Percentiles rank a stretch among this genome's conserved stretches.
Conservation (phyloP, 108 stramenopile species). For the Fragilariopsis cylindrus region DNA sequence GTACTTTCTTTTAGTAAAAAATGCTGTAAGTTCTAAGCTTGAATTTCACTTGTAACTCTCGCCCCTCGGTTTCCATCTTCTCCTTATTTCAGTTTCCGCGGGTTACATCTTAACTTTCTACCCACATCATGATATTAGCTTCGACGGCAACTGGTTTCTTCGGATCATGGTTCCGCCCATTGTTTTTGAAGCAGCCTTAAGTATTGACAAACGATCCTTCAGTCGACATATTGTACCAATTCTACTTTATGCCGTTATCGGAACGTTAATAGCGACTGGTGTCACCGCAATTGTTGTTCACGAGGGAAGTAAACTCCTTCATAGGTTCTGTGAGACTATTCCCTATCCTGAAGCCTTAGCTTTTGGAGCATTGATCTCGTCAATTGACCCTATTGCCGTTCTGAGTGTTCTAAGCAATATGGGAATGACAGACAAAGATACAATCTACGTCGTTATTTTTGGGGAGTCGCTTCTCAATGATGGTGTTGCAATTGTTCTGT, state of each 20-base stretch:
- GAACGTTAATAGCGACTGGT: constrained; percentile 76
- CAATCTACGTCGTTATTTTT: constrained; percentile 84
- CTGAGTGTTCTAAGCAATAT: constrained; percentile 82
- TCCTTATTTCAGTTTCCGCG: constrained; percentile 49
- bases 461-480: constrained; percentile 95
- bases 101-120: constrained; percentile 63
- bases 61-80: not conserved
- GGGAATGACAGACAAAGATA: constrained; percentile 80
- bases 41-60: not conserved
- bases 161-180: constrained; percentile 91
- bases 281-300: constrained; percentile 77
- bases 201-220: constrained; percentile 81
- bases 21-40: not conserved
- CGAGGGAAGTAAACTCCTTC: constrained; percentile 48
- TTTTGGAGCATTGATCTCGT: constrained; percentile 88
- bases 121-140: constrained; percentile 79
- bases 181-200: constrained; percentile 86
- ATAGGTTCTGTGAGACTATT: constrained; percentile 47
- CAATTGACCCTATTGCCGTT: constrained; percentile 90
- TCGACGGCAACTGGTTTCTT: constrained; percentile 87
- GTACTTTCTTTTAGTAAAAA: not conserved
- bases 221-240: constrained; percentile 79
- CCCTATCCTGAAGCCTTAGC: constrained; percentile 72
- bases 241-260: constrained; percentile 71
- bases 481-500: constrained; percentile 85